Base-by-base conservation (phyloP, 306 rosid genomes). In the Arachis hypogaea region DNA sequence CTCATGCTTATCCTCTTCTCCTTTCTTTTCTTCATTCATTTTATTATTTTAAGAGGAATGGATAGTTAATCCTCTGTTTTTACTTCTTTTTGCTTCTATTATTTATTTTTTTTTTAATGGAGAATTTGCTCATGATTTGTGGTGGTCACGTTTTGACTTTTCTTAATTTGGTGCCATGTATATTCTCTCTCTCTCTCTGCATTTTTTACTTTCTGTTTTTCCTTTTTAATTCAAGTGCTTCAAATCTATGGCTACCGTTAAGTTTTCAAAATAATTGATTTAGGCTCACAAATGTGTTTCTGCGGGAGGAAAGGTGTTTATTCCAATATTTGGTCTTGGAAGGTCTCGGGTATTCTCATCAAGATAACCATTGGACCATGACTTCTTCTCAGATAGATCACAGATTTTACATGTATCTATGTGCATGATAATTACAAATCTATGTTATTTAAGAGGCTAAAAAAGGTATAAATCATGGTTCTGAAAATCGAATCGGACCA, bases 311-410 rank as follows among this genome's bases (percentile, higher is more conserved):
- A 93, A 91, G 82, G 98, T 91, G 75, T 93, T 91, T 72, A 91
- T 93, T 89, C 97, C 98, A 72, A 83, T 97, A 62, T 91, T 89
- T 86, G 98, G 92, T 69, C 89, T 93, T 16, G 97, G 97, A 82
- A 90, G 97, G 84, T 94, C 98, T 81, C 97, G 91, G 97, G 98
- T 93, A 81, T 66, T 73, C 41, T 70, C 29, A 68, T 63, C 4
- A 73, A 56, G 42, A 70, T 80, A 5, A 12, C 33, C 41, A 49
- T 66, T 62, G 67, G 33, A 73, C 67, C 56, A 14, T 22, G 1
- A 1, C 28, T 22, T 22, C 28, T 22, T 22, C 28, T 22, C 28
- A 22, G 28, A 22, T 22, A 22, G 28, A 22, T 22, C 28, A 22
- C 1, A 22, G 28, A 22, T 22, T 22, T 22, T 22, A 22, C 28